Evolutionary conservation across 768 basidiomycete genomes (phyloP).

Genomic region (Pisolithus microcarpus): DNA sequence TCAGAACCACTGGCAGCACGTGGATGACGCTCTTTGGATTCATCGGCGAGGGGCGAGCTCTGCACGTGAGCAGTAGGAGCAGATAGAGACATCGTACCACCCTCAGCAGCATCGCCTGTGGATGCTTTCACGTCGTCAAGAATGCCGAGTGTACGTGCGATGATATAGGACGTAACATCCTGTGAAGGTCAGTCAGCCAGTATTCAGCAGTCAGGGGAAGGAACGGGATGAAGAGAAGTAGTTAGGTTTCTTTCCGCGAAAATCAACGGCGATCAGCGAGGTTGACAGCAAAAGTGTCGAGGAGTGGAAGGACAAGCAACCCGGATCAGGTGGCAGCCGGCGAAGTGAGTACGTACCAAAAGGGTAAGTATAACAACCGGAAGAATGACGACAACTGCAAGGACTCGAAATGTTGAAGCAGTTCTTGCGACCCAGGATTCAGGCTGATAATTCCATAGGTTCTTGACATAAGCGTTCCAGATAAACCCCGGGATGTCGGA

Average conservation of each 20-base stretch:
- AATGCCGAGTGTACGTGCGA: constrained; percentile 75
- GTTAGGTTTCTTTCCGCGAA: background rate
- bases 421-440: constrained; percentile 61
- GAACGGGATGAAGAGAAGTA: background rate
- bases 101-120: constrained; percentile 45
- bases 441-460: constrained; percentile 58
- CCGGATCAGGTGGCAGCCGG: constrained; percentile 6
- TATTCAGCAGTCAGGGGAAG: background rate
- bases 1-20: background rate
- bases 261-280: constrained; percentile 2
- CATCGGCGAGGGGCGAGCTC: constrained; percentile 3
- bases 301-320: background rate
- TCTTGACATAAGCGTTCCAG: constrained; percentile 55
- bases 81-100: background rate
- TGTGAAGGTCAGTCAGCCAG: constrained; percentile 18
- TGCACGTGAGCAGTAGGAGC: constrained; percentile 3
- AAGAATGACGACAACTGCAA: constrained; percentile 45
- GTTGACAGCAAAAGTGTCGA: background rate
- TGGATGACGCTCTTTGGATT: constrained; percentile 11
- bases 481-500: constrained; percentile 35
- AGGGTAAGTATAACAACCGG: constrained; percentile 57
- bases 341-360: constrained; percentile 41
- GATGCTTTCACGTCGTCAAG: constrained; percentile 70
- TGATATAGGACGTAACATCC: constrained; percentile 78
- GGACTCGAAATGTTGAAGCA: constrained; percentile 56